These are phyloP conservation scores for Penicillium nordicum DNA, from an alignment of 2,329 filamentous ascomycete species.

Conservation along the genomic window DNA sequence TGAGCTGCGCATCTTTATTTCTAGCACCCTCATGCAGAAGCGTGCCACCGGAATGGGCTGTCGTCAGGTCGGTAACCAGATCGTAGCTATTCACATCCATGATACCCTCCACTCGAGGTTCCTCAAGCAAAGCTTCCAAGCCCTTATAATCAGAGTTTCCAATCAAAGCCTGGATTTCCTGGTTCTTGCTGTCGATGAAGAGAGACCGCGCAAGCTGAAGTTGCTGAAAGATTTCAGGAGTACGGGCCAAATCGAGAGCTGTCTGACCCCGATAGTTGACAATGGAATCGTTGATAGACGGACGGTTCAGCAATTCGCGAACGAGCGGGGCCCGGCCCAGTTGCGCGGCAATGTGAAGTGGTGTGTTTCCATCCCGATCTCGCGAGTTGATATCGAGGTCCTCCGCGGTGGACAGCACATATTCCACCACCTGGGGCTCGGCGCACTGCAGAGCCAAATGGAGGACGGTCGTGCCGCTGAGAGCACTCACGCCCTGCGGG, in stretches of 20 bases:
- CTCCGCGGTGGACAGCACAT: constrained; percentile 74
- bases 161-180: constrained; percentile 78
- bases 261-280: constrained; percentile 80
- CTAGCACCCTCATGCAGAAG: constrained; percentile 89
- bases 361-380: constrained; percentile 91
- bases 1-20: constrained; percentile 79
- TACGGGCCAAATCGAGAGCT: constrained; percentile 83
- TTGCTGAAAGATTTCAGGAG: constrained; percentile 91
- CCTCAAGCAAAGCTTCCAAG: constrained; percentile 76
- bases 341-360: constrained; percentile 80
- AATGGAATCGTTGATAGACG: constrained; percentile 81
- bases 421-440: constrained; percentile 87
- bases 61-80: constrained; percentile 74
- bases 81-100: constrained; percentile 92
- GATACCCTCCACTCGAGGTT: constrained; percentile 78
- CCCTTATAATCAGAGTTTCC: constrained; percentile 68
- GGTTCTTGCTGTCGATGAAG: constrained; percentile 82
- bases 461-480: constrained; percentile 75
- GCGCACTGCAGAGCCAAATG: constrained; percentile 95
- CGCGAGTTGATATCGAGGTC: constrained; percentile 80
- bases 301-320: constrained; percentile 75
- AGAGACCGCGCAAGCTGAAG: constrained; percentile 85
- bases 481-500: constrained; percentile 47
- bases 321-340: constrained; percentile 80
- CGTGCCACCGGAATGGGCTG: constrained; percentile 80